Evolutionary conservation across 495 filamentous ascomycete species (phyloP), one percentile per base, ranked within the genome.

Genomic region (Podospora pseudoanserina): DNA sequence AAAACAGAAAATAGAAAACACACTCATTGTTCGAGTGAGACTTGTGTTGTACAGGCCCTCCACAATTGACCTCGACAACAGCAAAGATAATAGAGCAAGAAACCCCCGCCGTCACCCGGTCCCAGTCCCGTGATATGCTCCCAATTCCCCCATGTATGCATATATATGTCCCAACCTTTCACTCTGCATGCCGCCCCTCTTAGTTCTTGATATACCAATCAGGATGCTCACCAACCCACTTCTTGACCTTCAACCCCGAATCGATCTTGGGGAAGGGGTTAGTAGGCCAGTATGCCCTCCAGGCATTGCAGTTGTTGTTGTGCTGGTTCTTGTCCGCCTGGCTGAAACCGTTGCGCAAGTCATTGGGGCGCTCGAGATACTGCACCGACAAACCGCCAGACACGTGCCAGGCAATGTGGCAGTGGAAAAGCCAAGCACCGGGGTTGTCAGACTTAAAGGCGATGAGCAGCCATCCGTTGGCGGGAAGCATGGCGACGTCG

Each of bases 351-450:
- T 70, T 67, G 1, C 62, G 57, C 60, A 80, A 69, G 9, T 81
- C 76, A 28, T 69, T 65, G 0, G 73, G 71, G 15, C 79, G 73
- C 72, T 86, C 85, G 0, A 87, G 68, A 34, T 86, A 84, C 65
- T 83, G 77, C 60, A 86, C 72, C 0, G 76, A 76, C 49, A 88
- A 71, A 0, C 86, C 86, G 20, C 78, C 75, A 18, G 76, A 78
- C 11, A 82, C 76, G 65, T 87, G 86, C 83, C 82, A 87, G 4
- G 81, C 83, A 61, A 87, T 85, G 64, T 87, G 86, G 75, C 85
- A 88, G 68, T 88, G 86, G 64, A 86, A 73, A 7, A 84, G 74
- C 86, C 86, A 88, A 1, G 80, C 75, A 18, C 86, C 85, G 7
- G 84, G 84, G 68, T 88, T 88, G 66, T 87, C 82, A 4, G 82